Percentiles rank a stretch among this genome's conserved stretches.
Conservation (phyloP, 164 flowering plant species). For the Amborella trichopoda region DNA sequence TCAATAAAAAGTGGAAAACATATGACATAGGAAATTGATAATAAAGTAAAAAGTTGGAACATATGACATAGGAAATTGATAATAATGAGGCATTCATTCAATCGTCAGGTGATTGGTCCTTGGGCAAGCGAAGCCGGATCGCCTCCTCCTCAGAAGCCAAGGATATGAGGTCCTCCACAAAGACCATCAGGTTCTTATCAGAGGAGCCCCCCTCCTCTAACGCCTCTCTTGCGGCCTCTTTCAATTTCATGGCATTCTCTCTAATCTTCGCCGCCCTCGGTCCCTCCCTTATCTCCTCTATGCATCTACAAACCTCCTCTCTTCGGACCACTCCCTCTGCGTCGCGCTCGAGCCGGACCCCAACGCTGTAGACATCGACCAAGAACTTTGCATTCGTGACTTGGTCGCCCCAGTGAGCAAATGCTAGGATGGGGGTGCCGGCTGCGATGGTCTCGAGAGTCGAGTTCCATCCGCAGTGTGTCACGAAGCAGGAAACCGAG, state of each 20-base stretch:
- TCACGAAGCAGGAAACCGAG: constrained; percentile 48
- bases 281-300: constrained; percentile 38
- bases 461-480: constrained; percentile 90
- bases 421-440: constrained; percentile 46
- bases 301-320: constrained; percentile 44
- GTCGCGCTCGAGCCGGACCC: constrained; percentile 27
- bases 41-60: too few relatives aligned
- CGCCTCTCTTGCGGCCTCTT: constrained; percentile 51
- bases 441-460: constrained; percentile 38
- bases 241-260: constrained; percentile 46
- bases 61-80: too few relatives aligned
- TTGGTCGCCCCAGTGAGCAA: constrained; percentile 74
- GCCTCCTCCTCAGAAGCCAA: too few relatives aligned
- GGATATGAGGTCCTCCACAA: constrained; percentile 24
- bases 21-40: too few relatives aligned
- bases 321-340: constrained; percentile 24
- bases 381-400: constrained; percentile 50
- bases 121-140: too few relatives aligned
- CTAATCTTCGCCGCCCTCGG: constrained; percentile 44
- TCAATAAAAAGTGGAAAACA: too few relatives aligned
- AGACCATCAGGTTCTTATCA: constrained; percentile 27
- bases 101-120: too few relatives aligned
- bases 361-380: constrained; percentile 42
- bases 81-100: too few relatives aligned
- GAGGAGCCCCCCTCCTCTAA: constrained; percentile 68